Percentiles rank a stretch among this genome's conserved stretches.
Evolutionary conservation across 352 stramenopile species (phyloP).

Genomic region (Peronospora destructor): DNA sequence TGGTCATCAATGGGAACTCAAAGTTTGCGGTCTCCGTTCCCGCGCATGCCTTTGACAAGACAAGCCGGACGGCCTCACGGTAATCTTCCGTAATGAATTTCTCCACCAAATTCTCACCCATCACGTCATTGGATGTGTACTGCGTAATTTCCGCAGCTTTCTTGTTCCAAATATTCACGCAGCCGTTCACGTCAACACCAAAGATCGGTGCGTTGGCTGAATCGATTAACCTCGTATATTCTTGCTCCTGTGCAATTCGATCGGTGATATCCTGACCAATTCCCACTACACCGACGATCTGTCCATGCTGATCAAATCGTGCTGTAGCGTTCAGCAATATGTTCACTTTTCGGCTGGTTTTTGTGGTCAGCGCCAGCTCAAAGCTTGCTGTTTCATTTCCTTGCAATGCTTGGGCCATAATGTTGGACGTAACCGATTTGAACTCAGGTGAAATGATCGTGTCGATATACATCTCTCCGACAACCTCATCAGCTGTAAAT

Average conservation of each 20-base stretch:
- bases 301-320: too few species aligned
- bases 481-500: too few species aligned
- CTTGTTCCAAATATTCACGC: conserved; percentile 26
- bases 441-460: conserved; percentile 43
- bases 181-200: conserved; percentile 44
- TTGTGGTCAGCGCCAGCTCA: too few species aligned
- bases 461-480: too few species aligned
- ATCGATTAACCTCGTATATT: conserved; percentile 45
- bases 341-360: too few species aligned
- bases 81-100: conserved; percentile 49
- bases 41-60: conserved; percentile 43
- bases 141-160: conserved; percentile 25
- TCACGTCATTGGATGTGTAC: conserved; percentile 38
- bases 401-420: conserved; percentile 36
- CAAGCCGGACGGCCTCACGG: too few species aligned
- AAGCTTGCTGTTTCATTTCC: conserved; percentile 34
- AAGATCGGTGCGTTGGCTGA: conserved; percentile 64
- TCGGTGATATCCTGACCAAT: too few species aligned
- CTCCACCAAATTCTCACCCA: conserved; percentile 32
- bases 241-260: too few species aligned
- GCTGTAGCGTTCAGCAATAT: too few species aligned
- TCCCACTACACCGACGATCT: too few species aligned
- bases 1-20: conserved; percentile 65
- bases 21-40: conserved; percentile 53
- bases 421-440: conserved; percentile 22